Evolutionary conservation across 2,329 filamentous ascomycete species (phyloP).

Genomic region (Fusarium pilosicola): DNA sequence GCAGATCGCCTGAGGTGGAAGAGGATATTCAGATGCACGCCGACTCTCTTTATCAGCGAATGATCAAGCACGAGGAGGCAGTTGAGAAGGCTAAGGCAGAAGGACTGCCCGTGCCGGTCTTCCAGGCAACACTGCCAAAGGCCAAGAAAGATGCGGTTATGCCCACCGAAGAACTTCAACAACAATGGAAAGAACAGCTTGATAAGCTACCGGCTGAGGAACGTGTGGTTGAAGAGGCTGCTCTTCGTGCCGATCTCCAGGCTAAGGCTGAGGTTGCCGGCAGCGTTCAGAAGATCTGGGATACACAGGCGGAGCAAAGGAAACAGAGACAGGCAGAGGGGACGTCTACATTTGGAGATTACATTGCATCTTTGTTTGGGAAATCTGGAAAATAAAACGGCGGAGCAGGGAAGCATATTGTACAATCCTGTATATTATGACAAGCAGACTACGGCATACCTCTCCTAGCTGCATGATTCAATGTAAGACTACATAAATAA

Average conservation of each 20-base stretch:
- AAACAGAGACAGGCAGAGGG: conserved; percentile 53
- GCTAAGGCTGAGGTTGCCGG: conserved; percentile 70
- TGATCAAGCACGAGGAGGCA: conserved; percentile 82
- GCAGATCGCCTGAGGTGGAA: conserved; percentile 74
- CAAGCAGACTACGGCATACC: background rate
- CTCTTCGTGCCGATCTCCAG: conserved; percentile 70
- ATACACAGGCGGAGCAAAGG: conserved; percentile 64
- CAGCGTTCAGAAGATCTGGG: conserved; percentile 57
- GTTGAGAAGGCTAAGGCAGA: conserved; percentile 75
- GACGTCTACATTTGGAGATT: conserved; percentile 47
- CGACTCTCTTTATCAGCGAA: conserved; percentile 86
- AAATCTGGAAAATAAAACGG: conserved; percentile 41
- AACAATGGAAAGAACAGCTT: conserved; percentile 63
- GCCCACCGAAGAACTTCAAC: conserved; percentile 59
- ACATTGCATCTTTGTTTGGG: conserved; percentile 45
- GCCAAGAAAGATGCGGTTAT: conserved; percentile 37
- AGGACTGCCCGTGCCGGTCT: conserved; percentile 66
- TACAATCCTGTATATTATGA: conserved; percentile 35
- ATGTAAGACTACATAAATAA: background rate
- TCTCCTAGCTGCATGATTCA: background rate
- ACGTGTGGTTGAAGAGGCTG: conserved; percentile 69
- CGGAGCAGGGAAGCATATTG: background rate
- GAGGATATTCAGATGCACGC: conserved; percentile 97
- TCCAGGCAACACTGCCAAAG: conserved; percentile 65
- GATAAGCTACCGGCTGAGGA: conserved; percentile 68